Evolutionary conservation across 2,329 filamentous ascomycete genomes (phyloP).

Genomic region (Aureobasidium sp.): DNA sequence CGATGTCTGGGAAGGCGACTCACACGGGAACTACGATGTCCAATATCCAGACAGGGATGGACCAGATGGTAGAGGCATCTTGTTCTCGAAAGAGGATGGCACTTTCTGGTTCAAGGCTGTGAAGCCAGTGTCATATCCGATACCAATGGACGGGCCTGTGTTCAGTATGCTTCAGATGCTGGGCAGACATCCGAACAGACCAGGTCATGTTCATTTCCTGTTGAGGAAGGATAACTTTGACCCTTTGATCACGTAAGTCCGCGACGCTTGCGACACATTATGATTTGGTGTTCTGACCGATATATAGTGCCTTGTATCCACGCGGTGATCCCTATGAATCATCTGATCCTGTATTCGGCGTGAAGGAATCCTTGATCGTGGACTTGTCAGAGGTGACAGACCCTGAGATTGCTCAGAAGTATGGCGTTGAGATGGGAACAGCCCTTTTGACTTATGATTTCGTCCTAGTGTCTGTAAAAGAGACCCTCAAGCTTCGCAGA

Average conservation of each 20-base stretch:
- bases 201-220: constrained; percentile 26
- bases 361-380: constrained; percentile 66
- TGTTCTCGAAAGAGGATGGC: constrained; percentile 23
- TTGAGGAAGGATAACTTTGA: constrained; percentile 22
- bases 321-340: constrained; percentile 70
- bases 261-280: not conserved
- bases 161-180: constrained; percentile 22
- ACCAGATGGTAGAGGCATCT: constrained; percentile 24
- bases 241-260: constrained; percentile 23
- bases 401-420: constrained; percentile 47
- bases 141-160: constrained; percentile 25
- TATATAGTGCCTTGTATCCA: constrained; percentile 60
- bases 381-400: constrained; percentile 48
- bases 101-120: constrained; percentile 25
- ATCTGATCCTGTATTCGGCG: constrained; percentile 74
- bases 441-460: constrained; percentile 56
- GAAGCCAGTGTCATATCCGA: constrained; percentile 26
- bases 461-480: constrained; percentile 61
- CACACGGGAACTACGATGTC: constrained; percentile 27
- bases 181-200: constrained; percentile 23
- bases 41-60: constrained; percentile 23
- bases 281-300: not conserved
- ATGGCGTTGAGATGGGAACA: constrained; percentile 55
- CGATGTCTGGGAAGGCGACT: constrained; percentile 26
- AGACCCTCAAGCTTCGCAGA: constrained; percentile 58